Evolutionary conservation across 352 stramenopile genomes (phyloP), one percentile per base, ranked within the genome.

Genomic region (Lagenidium giganteum): DNA sequence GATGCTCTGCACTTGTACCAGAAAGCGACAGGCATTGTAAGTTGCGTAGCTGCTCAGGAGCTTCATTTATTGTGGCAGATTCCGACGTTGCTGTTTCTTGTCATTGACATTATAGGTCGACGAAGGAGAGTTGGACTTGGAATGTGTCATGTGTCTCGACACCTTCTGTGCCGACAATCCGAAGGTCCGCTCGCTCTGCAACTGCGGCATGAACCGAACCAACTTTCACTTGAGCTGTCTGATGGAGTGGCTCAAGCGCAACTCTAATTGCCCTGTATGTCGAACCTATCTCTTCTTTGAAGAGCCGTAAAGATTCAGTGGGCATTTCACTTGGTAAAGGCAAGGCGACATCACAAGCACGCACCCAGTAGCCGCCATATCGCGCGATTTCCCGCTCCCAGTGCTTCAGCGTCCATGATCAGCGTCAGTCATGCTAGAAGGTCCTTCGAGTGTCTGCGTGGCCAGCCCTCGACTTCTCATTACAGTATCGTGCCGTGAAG

Each of bases 151-250:
- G 20, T 37, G 26, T 1, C 18, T 14, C n/a, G 31, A 16, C 30
- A 82, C n/a, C n/a, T n/a, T n/a, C n/a, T n/a, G n/a, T n/a, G n/a
- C n/a, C 55, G 47, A 70, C 12, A 83, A 86, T 30, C 76, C 76
- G 6, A 83, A 82, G 43, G 65, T 91, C 41, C 73, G 76, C 14
- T 87, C 79, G 30, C 46, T 91, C 20, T 91, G 79, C 47, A 87
- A 67, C 35, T 91, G 79, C 53, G 79, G 79, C 34, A 69, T 91
- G 58, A 91, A 91, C 52, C 70, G 79, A 42, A 85, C 79, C 28
- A 87, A 86, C 54, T 91, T 89, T 37, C 79, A 91, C 38, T 70
- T 89, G 59, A 70, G 67, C 54, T 91, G 79, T 40, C 63, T 91
- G 34, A 61, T 88, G 29, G 73, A 87, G 45, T 91, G 79, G 79